phyloP scores from a whole-genome alignment of 306 rosid genomes.

The Ziziphus jujuba region DNA sequence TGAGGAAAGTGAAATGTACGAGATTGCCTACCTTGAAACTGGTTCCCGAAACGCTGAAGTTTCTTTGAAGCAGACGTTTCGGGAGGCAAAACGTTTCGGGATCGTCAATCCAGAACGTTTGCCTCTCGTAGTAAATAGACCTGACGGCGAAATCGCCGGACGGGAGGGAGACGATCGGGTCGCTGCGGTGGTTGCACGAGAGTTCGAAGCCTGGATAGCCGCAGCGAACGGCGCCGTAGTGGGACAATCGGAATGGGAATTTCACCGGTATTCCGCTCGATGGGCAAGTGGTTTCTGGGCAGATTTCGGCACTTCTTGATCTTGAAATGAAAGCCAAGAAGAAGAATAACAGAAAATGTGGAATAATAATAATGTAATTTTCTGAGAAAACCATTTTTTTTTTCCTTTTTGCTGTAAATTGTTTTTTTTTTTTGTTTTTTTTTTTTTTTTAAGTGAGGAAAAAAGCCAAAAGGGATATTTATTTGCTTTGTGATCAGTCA shows the following conservation, averaged over 20 bases:
- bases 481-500: too few relatives aligned
- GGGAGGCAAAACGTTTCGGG: slow-evolving; percentile 12
- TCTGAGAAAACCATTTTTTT: too few relatives aligned
- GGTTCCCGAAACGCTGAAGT: slow-evolving; percentile 12
- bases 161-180: neutral
- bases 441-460: too few relatives aligned
- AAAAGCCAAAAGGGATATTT: too few relatives aligned
- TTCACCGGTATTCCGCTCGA: neutral
- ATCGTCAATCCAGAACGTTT: neutral
- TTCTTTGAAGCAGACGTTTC: neutral
- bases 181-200: slow-evolving; percentile 11
- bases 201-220: slow-evolving; percentile 24
- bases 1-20: slow-evolving; percentile 30
- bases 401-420: too few relatives aligned
- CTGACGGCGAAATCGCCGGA: slow-evolving; percentile 8
- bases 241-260: slow-evolving; percentile 37
- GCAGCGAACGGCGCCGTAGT: neutral
- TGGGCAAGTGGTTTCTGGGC: slow-evolving; percentile 15
- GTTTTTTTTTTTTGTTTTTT: too few relatives aligned
- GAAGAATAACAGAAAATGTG: slow-evolving; percentile 13
- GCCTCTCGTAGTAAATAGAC: neutral
- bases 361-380: neutral
- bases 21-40: slow-evolving; percentile 6
- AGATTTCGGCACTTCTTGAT: slow-evolving; percentile 13
- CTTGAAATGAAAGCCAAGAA: slow-evolving; percentile 11